These are phyloP conservation scores for Filobasidium floriforme DNA, from an alignment of 768 basidiomycete genomes.

Conservation along the genomic window DNA sequence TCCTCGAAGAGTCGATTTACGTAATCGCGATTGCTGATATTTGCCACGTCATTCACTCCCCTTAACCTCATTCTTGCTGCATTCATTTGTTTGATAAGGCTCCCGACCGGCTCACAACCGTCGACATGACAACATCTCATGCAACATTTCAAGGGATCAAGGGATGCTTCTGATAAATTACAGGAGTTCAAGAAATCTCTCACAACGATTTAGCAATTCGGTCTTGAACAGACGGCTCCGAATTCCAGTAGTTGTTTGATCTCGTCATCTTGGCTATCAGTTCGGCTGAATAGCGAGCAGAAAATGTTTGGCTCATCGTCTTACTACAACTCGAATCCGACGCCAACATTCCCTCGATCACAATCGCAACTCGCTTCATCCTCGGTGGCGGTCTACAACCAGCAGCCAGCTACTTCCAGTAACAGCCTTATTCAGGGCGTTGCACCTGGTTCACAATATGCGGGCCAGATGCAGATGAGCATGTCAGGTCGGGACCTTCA, in stretches of 20 bases:
- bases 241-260: background rate
- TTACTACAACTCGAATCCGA: constrained; percentile 4
- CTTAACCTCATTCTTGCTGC: too few relatives aligned
- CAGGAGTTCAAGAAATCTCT: too few relatives aligned
- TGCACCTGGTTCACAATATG: background rate
- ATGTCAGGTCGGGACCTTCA: background rate
- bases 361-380: constrained; percentile 6
- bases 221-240: background rate
- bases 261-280: too few relatives aligned
- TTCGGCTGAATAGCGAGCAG: too few relatives aligned
- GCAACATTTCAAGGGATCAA: too few relatives aligned
- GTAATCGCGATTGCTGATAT: too few relatives aligned
- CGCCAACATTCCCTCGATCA: background rate
- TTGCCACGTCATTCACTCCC: too few relatives aligned
- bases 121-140: too few relatives aligned
- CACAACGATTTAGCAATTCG: too few relatives aligned
- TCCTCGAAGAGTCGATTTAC: background rate
- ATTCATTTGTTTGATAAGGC: too few relatives aligned
- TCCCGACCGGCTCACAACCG: too few relatives aligned
- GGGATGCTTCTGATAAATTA: too few relatives aligned
- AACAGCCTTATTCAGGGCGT: background rate
- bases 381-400: background rate
- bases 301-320: background rate
- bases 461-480: background rate
- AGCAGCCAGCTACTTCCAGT: background rate